These are phyloP conservation scores for Hortiboletus campestris DNA, from an alignment of 768 basidiomycete genomes.

Conservation along the genomic window DNA sequence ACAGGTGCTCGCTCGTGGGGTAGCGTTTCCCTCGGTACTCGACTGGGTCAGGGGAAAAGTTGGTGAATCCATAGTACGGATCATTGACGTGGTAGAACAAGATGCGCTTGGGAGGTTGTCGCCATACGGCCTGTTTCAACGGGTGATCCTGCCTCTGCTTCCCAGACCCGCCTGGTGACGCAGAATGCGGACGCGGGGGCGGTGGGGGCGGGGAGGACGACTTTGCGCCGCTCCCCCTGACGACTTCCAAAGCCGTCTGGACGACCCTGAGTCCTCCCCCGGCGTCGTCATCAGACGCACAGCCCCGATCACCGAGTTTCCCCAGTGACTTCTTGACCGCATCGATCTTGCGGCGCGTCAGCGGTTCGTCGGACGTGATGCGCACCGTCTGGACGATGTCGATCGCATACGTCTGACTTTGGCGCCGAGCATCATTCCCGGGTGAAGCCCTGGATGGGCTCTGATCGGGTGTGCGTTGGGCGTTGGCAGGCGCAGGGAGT, in stretches of 20 bases:
- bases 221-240: conserved; percentile 10
- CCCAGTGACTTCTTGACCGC: conserved; percentile 31
- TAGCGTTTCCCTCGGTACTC: conserved; percentile 39
- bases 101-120: conserved; percentile 25
- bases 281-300: conserved; percentile 29
- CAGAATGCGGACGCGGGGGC: conserved; percentile 21
- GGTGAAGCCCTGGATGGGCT: background rate
- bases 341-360: conserved; percentile 27
- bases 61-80: conserved; percentile 41
- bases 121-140: background rate
- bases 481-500: conserved; percentile 4
- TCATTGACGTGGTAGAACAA: conserved; percentile 33
- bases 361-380: conserved; percentile 27
- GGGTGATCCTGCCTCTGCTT: conserved; percentile 10
- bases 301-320: conserved; percentile 28
- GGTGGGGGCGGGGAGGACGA: conserved; percentile 8
- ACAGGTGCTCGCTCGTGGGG: conserved; percentile 48
- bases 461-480: conserved; percentile 9
- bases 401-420: conserved; percentile 24
- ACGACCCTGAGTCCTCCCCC: conserved; percentile 25
- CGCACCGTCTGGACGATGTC: conserved; percentile 32
- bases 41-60: conserved; percentile 44
- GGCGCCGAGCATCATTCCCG: background rate
- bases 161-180: conserved; percentile 15
- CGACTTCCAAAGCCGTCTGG: conserved; percentile 26